Percentiles rank a stretch among this genome's conserved stretches.
These are phyloP conservation scores for Eimeria brunetti DNA, from an alignment of 169 alveolate species.

Conservation along the genomic window DNA sequence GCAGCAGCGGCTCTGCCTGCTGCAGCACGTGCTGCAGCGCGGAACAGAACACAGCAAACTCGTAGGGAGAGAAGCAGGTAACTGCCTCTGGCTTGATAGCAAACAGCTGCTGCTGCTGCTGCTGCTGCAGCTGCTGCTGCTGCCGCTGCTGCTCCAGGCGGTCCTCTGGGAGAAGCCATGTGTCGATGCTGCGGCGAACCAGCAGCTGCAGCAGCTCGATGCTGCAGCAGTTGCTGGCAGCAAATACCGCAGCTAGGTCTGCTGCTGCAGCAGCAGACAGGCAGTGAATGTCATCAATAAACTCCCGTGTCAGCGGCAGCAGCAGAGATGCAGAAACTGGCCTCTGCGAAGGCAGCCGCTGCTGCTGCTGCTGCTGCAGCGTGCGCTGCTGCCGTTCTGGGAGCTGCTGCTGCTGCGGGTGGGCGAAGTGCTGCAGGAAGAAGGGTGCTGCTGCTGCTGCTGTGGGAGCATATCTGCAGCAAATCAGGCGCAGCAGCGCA, in stretches of 20 bases:
- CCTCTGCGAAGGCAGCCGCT: slow-evolving; percentile 54
- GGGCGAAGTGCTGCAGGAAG: slow-evolving; percentile 49
- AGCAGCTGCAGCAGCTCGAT: slow-evolving; percentile 62
- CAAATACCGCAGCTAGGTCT: slow-evolving; percentile 18
- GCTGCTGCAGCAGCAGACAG: slow-evolving; percentile 58
- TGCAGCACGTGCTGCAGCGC: slow-evolving; percentile 32
- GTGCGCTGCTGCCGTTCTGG: not conserved
- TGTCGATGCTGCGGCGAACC: slow-evolving; percentile 45
- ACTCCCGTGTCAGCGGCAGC: slow-evolving; percentile 40
- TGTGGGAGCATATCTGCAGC: slow-evolving; percentile 43
- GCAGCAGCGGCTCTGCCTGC: slow-evolving; percentile 57
- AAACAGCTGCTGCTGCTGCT: slow-evolving; percentile 43
- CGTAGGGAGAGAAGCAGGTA: slow-evolving; percentile 20
- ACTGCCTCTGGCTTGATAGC: slow-evolving; percentile 45
- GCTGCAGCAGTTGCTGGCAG: slow-evolving; percentile 54
- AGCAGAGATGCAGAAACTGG: slow-evolving; percentile 31
- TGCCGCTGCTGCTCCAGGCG: slow-evolving; percentile 12
- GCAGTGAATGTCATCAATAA: slow-evolving; percentile 36
- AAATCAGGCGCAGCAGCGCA: slow-evolving; percentile 44
- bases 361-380: slow-evolving; percentile 61
- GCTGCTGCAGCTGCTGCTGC: slow-evolving; percentile 31
- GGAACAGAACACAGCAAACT: slow-evolving; percentile 30
- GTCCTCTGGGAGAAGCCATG: slow-evolving; percentile 39
- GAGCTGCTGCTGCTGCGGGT: slow-evolving; percentile 1
- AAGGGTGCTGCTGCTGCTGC: slow-evolving; percentile 46